Base-by-base conservation (phyloP, 164 flowering plant genomes). In the Macadamia integrifolia region DNA sequence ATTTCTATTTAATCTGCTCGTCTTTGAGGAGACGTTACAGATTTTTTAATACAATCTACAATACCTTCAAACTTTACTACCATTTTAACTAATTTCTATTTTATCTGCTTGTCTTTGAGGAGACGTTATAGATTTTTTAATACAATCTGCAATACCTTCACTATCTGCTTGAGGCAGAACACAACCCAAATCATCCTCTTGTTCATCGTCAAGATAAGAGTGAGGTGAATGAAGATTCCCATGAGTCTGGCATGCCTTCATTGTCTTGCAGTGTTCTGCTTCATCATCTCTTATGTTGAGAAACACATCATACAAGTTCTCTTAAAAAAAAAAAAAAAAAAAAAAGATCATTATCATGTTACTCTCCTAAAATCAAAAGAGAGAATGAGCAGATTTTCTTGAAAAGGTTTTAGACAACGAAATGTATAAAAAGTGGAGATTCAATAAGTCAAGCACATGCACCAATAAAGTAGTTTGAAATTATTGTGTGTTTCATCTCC, bases 251-350 rank as follows among this genome's bases (percentile, higher is more conserved):
- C 97, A 94, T 35, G 93, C 93, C 78, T 76, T 92, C 99, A 92
- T 94, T 8, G 97, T 92, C 93, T 94, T 92, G 72, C 97, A 92
- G 76, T 94, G 97, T 72, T 94, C 99, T 29, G 91, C 97, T 85
- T 94, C 97, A 65, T 92, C 99, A 10, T 92, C 97, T 81, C 96
- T 79, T 48, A 92, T 82, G 81, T 94, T 94, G 50, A 88, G 11
- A 75, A 94, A 94, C 57, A 88, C 93, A 71, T 90, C 96, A 43
- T 91, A 91, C 85, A 91, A 70, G 66, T 90, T 94, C 64, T 88
- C 97, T 91, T n/a, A n/a, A n/a, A n/a, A n/a, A 91, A 58, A 71
- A 49, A 9, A 71, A 50, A 64, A 59, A 30, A 68, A 30, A 30
- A 23, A 42, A 61, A 50, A 57, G 40, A 63, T 29, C 29, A 50